Conservation (phyloP, 2,329 filamentous ascomycete genomes). For the Zasmidium cellare region DNA sequence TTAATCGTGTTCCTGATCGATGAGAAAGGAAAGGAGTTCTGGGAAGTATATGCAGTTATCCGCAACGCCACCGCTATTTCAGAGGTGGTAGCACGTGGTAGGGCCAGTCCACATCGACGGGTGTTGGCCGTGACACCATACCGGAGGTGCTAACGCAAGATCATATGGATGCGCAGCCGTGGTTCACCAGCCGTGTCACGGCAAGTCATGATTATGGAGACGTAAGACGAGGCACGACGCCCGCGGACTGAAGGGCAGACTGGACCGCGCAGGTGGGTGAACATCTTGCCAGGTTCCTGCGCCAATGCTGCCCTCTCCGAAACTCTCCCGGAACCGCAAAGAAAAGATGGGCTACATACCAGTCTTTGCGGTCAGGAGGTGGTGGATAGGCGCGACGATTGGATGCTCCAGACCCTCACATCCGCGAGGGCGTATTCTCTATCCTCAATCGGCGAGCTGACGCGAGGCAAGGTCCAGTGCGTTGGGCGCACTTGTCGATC, state of each 20-base stretch:
- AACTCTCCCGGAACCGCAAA: not conserved
- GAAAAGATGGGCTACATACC: slow-evolving; percentile 1
- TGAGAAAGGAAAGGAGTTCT: slow-evolving; percentile 1
- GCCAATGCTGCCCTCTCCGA: not conserved
- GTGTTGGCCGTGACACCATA: not conserved
- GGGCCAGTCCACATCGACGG: not conserved
- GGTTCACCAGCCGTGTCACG: not conserved
- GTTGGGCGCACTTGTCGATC: slow-evolving; percentile 1
- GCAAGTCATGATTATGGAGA: not conserved
- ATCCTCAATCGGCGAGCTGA: not conserved
- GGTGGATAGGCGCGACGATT: not conserved
- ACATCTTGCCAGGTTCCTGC: not conserved
- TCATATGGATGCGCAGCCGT: not conserved
- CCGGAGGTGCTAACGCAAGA: not conserved
- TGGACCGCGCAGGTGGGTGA: not conserved
- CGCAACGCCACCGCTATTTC: slow-evolving; percentile 14
- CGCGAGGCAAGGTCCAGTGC: not conserved
- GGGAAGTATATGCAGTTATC: not conserved
- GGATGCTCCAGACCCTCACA: not conserved
- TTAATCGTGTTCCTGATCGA: not conserved
- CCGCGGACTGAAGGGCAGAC: not conserved
- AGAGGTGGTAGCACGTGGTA: not conserved
- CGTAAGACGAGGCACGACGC: not conserved
- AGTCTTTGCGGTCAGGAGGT: slow-evolving; percentile 3
- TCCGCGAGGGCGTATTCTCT: not conserved